phyloP scores from a whole-genome alignment of 306 rosid genomes.

The Inga oerstediana region DNA sequence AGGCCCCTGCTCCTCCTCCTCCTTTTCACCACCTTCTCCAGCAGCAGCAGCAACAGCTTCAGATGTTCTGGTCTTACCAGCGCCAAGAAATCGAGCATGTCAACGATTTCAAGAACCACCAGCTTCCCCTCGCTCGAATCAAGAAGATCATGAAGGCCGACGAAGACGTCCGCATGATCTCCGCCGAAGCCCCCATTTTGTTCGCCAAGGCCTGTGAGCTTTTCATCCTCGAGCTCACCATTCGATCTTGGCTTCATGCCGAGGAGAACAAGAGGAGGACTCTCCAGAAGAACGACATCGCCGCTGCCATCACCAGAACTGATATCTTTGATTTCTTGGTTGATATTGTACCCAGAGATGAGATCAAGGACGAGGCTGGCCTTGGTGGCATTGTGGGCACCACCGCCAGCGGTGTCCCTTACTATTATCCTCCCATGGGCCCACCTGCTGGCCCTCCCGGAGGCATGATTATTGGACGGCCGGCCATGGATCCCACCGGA shows the following conservation, averaged over 20 bases:
- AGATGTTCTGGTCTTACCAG: conserved; percentile 96
- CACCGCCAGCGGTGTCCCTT: conserved; percentile 83
- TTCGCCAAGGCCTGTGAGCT: conserved; percentile 98
- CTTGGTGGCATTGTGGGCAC: conserved; percentile 61
- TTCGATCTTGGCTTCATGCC: conserved; percentile 98
- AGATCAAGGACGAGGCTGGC: conserved; percentile 88
- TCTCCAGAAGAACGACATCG: conserved; percentile 91
- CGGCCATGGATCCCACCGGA: conserved; percentile 83
- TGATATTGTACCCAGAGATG: conserved; percentile 94
- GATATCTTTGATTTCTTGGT: conserved; percentile 90
- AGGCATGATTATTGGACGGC: conserved; percentile 90
- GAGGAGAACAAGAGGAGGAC: conserved; percentile 98
- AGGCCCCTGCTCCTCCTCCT: conserved; percentile 40
- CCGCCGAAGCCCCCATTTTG: conserved; percentile 91
- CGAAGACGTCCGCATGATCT: conserved; percentile 98
- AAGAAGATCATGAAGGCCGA: conserved; percentile 99
- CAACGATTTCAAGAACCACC: conserved; percentile 98
- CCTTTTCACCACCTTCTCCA: conserved; percentile 94
- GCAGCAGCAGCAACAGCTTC: conserved; percentile 95
- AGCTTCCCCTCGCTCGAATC: conserved; percentile 95
- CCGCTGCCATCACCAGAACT: conserved; percentile 92
- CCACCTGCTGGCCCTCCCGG: conserved; percentile 77
- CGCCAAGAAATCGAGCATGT: conserved; percentile 92
- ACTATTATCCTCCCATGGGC: conserved; percentile 90
- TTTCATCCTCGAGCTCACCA: conserved; percentile 97